Conservation (phyloP, 2,329 filamentous ascomycete species). For the Apiospora sp. region DNA sequence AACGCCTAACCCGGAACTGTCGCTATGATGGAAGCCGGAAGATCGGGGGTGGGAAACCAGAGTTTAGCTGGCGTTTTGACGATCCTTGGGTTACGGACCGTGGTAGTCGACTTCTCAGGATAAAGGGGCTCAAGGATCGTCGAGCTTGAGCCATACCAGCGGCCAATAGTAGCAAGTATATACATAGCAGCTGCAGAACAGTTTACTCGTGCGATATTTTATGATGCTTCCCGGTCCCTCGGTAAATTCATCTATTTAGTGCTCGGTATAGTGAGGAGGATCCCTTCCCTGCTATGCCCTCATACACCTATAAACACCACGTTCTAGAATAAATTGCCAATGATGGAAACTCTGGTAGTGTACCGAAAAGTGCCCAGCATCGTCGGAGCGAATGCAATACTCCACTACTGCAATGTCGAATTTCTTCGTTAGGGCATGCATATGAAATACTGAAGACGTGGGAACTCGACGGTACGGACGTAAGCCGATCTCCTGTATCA, state of each 20-base stretch:
- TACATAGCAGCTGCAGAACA: not conserved
- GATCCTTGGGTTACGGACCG: not conserved
- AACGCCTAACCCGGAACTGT: not conserved
- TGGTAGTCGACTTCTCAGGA: not conserved
- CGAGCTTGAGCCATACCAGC: not conserved
- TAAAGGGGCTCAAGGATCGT: not conserved
- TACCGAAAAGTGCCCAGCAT: not conserved
- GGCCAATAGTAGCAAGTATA: not conserved
- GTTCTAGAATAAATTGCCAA: not conserved
- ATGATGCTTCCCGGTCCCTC: not conserved
- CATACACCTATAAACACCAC: not conserved
- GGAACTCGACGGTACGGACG: not conserved
- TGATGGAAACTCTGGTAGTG: not conserved
- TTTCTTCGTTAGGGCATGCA: not conserved
- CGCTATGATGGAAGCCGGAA: not conserved
- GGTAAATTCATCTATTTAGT: not conserved
- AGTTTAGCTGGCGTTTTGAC: not conserved
- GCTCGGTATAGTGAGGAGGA: not conserved
- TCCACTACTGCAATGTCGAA: not conserved
- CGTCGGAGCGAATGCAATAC: not conserved
- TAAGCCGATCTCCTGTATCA: not conserved
- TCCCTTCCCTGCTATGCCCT: not conserved
- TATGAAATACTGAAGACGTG: not conserved
- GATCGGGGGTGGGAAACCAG: not conserved
- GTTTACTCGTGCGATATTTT: not conserved